These are phyloP conservation scores for Diaporthe destruens DNA, from an alignment of 2,329 filamentous ascomycete genomes.

Conservation along the genomic window DNA sequence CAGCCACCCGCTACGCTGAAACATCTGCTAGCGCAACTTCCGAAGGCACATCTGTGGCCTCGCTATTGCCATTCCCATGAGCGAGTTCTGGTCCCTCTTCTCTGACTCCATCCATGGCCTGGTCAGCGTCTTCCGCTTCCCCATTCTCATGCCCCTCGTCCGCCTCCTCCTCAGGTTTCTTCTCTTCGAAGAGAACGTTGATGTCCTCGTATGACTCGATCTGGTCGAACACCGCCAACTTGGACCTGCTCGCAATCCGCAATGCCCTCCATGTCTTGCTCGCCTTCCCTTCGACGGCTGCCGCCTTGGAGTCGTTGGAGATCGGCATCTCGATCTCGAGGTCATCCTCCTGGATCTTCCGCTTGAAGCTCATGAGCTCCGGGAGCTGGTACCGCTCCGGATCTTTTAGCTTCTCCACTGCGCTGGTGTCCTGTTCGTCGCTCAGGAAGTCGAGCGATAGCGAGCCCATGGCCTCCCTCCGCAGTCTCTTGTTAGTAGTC, in stretches of 20 bases:
- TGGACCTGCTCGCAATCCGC: conserved; percentile 80
- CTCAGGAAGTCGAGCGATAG: conserved; percentile 84
- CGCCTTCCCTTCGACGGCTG: conserved; percentile 77
- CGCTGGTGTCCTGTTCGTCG: conserved; percentile 69
- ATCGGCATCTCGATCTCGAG: conserved; percentile 88
- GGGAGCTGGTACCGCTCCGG: conserved; percentile 75
- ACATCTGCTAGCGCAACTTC: not conserved
- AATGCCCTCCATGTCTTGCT: conserved; percentile 94
- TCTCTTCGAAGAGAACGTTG: conserved; percentile 64
- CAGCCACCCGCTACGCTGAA: not conserved
- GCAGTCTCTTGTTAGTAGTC: conserved; percentile 78
- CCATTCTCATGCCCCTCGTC: conserved; percentile 53
- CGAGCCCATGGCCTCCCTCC: conserved; percentile 76
- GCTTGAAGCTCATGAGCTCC: conserved; percentile 76
- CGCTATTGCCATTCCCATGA: conserved; percentile 24
- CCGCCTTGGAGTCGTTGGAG: conserved; percentile 68
- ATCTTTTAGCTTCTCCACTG: conserved; percentile 78
- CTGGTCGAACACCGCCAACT: conserved; percentile 84
- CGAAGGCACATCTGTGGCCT: not conserved
- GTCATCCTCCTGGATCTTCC: conserved; percentile 81
- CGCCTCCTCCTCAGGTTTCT: conserved; percentile 48
- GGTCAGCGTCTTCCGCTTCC: not conserved
- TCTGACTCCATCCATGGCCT: conserved; percentile 17
- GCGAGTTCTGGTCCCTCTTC: not conserved
- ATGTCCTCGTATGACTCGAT: conserved; percentile 86